These are phyloP conservation scores for Gossypium raimondii DNA, from an alignment of 345 rosid species.

Conservation along the genomic window DNA sequence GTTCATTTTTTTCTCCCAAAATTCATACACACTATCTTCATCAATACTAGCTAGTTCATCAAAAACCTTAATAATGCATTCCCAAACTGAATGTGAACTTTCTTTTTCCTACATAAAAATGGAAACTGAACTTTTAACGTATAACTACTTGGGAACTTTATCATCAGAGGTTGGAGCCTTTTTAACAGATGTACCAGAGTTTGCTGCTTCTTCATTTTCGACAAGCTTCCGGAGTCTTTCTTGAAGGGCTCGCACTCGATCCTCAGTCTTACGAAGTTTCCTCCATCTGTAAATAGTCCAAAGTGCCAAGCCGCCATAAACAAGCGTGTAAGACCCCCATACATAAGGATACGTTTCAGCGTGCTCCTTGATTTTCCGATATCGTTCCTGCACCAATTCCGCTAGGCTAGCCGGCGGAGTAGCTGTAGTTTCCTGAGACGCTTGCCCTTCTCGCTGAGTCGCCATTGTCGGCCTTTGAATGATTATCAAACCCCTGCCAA, in stretches of 20 bases:
- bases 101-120: background rate
- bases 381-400: slow-evolving; percentile 29
- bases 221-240: slow-evolving; percentile 54
- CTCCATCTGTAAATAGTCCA: slow-evolving; percentile 79
- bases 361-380: slow-evolving; percentile 7
- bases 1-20: background rate
- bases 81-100: background rate
- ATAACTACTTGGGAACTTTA: slow-evolving; percentile 13
- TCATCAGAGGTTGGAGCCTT: slow-evolving; percentile 31
- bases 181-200: slow-evolving; percentile 30
- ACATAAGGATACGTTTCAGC: slow-evolving; percentile 36
- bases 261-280: slow-evolving; percentile 84
- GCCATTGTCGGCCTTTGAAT: background rate
- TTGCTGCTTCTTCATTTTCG: slow-evolving; percentile 46
- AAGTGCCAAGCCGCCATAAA: slow-evolving; percentile 74
- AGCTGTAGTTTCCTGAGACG: background rate
- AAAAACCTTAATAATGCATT: background rate
- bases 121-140: background rate
- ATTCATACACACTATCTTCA: background rate
- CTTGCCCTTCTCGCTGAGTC: slow-evolving; percentile 6
- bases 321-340: slow-evolving; percentile 84
- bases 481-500: background rate
- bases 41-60: background rate
- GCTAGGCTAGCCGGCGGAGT: background rate
- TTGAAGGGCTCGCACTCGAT: slow-evolving; percentile 77